Evolutionary conservation across 495 filamentous ascomycete genomes (phyloP).

Genomic region (Aspergillus baeticus): DNA sequence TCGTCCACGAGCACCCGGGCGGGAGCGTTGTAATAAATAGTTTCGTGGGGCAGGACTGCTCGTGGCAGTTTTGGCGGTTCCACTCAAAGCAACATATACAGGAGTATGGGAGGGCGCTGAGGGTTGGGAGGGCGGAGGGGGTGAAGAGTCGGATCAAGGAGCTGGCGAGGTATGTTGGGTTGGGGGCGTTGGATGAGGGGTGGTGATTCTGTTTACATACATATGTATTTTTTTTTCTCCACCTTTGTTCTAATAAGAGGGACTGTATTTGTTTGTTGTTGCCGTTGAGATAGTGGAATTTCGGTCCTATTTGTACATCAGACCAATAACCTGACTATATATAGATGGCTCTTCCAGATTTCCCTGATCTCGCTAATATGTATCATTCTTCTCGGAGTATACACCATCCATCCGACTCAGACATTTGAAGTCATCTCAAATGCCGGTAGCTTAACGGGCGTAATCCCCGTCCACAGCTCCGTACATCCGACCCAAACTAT

Average conservation of each 20-base stretch:
- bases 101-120: background rate
- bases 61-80: constrained; percentile 3
- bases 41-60: background rate
- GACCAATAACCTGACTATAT: no score
- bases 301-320: no score
- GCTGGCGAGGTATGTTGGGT: background rate
- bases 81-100: background rate
- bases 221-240: no score
- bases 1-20: background rate
- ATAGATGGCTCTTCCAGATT: no score
- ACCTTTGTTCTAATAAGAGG: no score
- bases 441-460: background rate
- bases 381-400: no score
- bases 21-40: background rate
- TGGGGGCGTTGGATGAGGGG: background rate
- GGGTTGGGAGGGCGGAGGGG: background rate
- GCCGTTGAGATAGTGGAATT: no score
- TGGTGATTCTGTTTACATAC: background rate
- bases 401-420: no score
- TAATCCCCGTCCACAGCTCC: background rate
- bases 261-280: no score
- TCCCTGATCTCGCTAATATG: no score
- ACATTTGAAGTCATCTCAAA: background rate
- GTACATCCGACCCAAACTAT: background rate
- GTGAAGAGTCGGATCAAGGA: background rate